These are phyloP conservation scores for Acanthamoeba triangularis DNA, from an alignment of 208 protist genomes.

Conservation along the genomic window DNA sequence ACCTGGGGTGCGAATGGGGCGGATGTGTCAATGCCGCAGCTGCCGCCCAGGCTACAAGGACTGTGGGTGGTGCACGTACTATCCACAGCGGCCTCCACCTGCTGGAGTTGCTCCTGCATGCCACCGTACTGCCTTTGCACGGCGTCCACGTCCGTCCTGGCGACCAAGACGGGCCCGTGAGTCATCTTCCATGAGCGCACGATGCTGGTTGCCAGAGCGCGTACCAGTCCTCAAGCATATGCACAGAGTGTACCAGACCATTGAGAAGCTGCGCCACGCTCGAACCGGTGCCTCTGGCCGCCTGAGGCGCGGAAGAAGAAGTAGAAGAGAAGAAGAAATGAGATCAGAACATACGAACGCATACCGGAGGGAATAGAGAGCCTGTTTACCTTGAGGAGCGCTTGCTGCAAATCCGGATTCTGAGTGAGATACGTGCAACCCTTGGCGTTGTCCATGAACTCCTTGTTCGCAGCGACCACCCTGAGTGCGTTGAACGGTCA, in stretches of 20 bases:
- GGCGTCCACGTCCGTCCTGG: constrained; percentile 30
- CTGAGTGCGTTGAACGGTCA: neutral
- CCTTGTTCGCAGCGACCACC: constrained; percentile 43
- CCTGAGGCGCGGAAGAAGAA: neutral
- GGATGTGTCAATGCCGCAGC: neutral
- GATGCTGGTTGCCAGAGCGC: neutral
- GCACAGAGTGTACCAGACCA: neutral
- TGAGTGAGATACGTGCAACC: constrained; percentile 48
- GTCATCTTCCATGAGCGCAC: neutral
- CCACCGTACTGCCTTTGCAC: neutral
- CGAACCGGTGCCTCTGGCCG: neutral
- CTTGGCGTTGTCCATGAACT: constrained; percentile 74
- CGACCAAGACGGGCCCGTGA: neutral
- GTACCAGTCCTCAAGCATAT: constrained; percentile 37
- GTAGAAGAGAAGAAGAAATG: too few species aligned
- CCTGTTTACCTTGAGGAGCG: neutral
- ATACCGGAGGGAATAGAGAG: too few species aligned
- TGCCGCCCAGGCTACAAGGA: too few species aligned
- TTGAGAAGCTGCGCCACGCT: constrained; percentile 2
- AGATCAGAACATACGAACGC: too few species aligned
- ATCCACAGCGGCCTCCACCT: neutral
- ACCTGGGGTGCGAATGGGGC: neutral
- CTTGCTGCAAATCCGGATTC: constrained; percentile 32
- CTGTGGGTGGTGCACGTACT: neutral
- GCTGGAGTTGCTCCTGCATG: neutral